Base-by-base conservation (phyloP, 441 rosid genomes). In the Metrosideros polymorpha region DNA sequence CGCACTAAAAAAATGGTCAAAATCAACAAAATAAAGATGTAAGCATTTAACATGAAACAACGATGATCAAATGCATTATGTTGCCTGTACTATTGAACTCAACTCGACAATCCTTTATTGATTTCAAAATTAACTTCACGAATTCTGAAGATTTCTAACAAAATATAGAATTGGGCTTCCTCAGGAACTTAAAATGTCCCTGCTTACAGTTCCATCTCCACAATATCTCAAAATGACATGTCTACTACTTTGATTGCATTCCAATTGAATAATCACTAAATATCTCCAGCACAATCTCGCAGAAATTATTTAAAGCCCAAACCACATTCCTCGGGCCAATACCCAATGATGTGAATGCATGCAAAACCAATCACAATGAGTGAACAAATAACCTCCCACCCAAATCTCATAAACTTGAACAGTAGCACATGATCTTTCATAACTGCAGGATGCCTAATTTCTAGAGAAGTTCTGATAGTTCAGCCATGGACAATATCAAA, bases 1-100 rank as follows among this genome's bases (percentile, higher is more conserved):
- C 96, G 89, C 97, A 95, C 99, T 98, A 47, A 82, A 25, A 39
- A 45, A 56, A 66, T 2, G 87, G 63, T 32, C 52, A 30, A 85
- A 85, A 79, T 12, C 30, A 55, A 35, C 57, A 47, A 49, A 19
- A 24, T 22, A 50, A 15, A 66, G 39, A 71, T 25, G 45, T n/a
- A 29, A 47, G 22, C 82, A 50, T n/a, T 51, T 12, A 24, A 12
- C 47, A 14, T 39, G 84, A 52, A 63, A 76, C 43, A 50, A 14
- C 6, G 7, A 39, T 13, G 7, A 35, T 22, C 18, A 35, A 22
- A 71, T 71, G 47, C 79, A 71, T 35, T 5, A 71, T 47, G 79
- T 22, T 71, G 47, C 47, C 47, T 10, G 12, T 35, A 39, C 47
- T 71, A 18, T 5, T 22, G 43, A 19, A 71, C 79, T 71, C 79